A percentile compares a stretch with the other conserved stretches of the same genome.
Evolutionary conservation across 2,329 filamentous ascomycete species (phyloP).

Genomic region (Cytospora piceicola): DNA sequence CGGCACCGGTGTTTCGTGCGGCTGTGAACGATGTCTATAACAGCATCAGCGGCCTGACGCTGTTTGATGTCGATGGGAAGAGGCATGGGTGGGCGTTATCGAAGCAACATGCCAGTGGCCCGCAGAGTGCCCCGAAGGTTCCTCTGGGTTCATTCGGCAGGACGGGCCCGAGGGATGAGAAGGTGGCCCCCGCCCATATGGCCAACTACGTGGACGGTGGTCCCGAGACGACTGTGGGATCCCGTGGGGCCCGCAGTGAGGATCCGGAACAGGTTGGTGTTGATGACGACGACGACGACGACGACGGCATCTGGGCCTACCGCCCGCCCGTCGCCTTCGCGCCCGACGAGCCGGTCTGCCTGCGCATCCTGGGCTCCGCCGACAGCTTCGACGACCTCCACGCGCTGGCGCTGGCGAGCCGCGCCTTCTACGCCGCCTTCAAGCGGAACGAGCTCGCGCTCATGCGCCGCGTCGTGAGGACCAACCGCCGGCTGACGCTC

Average conservation of each 20-base stretch:
- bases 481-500: constrained; percentile 26
- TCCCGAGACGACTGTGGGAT: not conserved
- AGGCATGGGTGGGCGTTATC: constrained; percentile 55
- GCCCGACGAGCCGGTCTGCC: constrained; percentile 40
- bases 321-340: not conserved
- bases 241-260: not conserved
- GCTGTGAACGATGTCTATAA: constrained; percentile 56
- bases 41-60: constrained; percentile 53
- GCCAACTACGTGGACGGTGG: constrained; percentile 38
- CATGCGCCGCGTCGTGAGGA: constrained; percentile 37
- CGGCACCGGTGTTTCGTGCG: constrained; percentile 50
- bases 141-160: constrained; percentile 22
- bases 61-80: constrained; percentile 53
- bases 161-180: not conserved
- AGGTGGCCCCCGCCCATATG: constrained; percentile 28
- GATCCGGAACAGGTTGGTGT: constrained; percentile 37
- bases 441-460: constrained; percentile 49
- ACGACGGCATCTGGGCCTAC: not conserved
- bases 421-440: constrained; percentile 50
- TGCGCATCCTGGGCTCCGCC: constrained; percentile 47
- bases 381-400: constrained; percentile 48
- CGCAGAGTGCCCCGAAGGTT: constrained; percentile 39
- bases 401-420: constrained; percentile 47
- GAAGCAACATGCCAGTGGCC: constrained; percentile 43
- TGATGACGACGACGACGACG: not conserved